Base-by-base conservation (phyloP, 73 alveolate species). In the Diophrys appendiculata region DNA sequence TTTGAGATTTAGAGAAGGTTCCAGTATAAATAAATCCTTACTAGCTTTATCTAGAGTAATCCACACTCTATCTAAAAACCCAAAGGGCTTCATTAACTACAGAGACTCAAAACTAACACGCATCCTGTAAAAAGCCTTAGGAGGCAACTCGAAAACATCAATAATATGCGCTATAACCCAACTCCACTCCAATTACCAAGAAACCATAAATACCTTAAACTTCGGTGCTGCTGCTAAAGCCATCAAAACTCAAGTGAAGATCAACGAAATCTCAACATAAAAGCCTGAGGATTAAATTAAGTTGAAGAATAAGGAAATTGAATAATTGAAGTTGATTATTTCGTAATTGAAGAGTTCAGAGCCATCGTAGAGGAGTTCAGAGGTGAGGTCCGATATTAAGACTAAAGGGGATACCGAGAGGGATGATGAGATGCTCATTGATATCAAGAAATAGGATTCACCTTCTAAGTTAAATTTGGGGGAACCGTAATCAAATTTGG, bases 51-150 rank as follows among this genome's bases (percentile, higher is more conserved):
- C 96, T 26, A 94, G 82, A 64, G 97, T 94, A 32, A 94, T 94
- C 54, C 81, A 80, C 31, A 87, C 90, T 69, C 87, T 93, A 71
- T 82, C 94, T 60, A n/a, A 84, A 70, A 79, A 81, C 79, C 84
- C 80, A 74, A 72, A 69, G 52, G 79, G 69, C 80, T 92, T 92
- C 77, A 87, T 92, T n/a, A 92, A 92, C 76, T 92, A 89, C 84
- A 70, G 96, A 82, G 98, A 92, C 84, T 92, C 98, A 1, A 92
- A 92, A 76, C 86, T 92, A 25, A 92, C 96, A 5, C 70, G 98
- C 78, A 89, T 92, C 78, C 80, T 92, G 26, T 95, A 92, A 75
- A 80, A 91, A 24, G 81, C 96, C 22, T 80, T 92, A 52, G 94
- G 95, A 28, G 98, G 98, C 1, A 92, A 92, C 82, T 92, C 98